phyloP scores from a whole-genome alignment of 768 basidiomycete genomes.

The Baorangia bicolor region DNA sequence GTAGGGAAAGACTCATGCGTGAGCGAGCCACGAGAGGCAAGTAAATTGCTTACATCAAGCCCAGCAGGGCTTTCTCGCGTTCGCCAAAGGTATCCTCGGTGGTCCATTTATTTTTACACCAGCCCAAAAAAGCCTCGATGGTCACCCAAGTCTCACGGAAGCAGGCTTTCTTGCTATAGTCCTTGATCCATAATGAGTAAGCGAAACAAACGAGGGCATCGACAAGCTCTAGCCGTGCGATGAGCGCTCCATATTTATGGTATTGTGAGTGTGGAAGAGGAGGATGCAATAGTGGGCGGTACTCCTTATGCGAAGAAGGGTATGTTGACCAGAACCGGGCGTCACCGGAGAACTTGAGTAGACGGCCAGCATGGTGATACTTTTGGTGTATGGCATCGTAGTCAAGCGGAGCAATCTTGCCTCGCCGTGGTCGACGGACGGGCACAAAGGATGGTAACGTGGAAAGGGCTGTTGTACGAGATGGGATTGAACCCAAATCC shows the following conservation, averaged over 20 bases:
- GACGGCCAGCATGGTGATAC: slow-evolving; percentile 67
- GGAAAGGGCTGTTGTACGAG: slow-evolving; percentile 28
- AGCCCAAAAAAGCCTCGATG: slow-evolving; percentile 64
- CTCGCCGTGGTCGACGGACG: slow-evolving; percentile 66
- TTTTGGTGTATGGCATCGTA: slow-evolving; percentile 65
- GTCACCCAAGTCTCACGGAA: slow-evolving; percentile 64
- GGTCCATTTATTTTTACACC: slow-evolving; percentile 72
- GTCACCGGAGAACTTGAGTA: slow-evolving; percentile 83
- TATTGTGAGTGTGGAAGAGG: slow-evolving; percentile 67
- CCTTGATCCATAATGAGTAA: slow-evolving; percentile 80
- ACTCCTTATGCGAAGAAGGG: slow-evolving; percentile 61
- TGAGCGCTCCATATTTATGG: slow-evolving; percentile 71
- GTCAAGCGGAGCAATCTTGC: slow-evolving; percentile 45
- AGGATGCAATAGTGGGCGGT: slow-evolving; percentile 59
- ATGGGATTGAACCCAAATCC: slow-evolving; percentile 28
- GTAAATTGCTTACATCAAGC: slow-evolving; percentile 66
- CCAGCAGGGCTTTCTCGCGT: slow-evolving; percentile 61
- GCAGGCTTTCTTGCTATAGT: slow-evolving; percentile 56
- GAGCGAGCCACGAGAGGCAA: slow-evolving; percentile 20
- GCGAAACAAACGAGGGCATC: slow-evolving; percentile 84
- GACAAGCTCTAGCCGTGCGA: slow-evolving; percentile 75
- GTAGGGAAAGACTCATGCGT: slow-evolving; percentile 22
- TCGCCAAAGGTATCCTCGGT: slow-evolving; percentile 43
- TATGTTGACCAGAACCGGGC: slow-evolving; percentile 76
- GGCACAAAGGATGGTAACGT: slow-evolving; percentile 45